phyloP scores from a whole-genome alignment of 2,329 filamentous ascomycete species.

The Whalleya microplaca region DNA sequence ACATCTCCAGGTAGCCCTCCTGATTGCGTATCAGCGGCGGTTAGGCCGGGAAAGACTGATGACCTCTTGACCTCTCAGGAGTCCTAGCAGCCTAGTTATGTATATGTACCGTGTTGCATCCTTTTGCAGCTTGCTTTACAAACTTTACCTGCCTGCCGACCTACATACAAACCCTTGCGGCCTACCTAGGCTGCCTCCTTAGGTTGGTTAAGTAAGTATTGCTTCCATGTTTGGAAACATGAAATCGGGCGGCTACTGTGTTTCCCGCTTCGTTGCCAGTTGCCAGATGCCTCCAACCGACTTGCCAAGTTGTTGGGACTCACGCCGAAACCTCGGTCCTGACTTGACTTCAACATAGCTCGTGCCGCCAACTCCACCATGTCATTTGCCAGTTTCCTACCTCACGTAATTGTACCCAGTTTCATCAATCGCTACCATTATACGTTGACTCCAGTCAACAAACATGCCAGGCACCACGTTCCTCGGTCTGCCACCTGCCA shows the following conservation, averaged over 20 bases:
- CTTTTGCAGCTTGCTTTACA: too few species aligned
- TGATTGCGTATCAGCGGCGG: not conserved
- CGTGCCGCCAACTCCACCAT: constrained; percentile 14
- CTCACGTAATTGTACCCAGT: not conserved
- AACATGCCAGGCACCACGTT: not conserved
- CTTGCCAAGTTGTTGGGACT: not conserved
- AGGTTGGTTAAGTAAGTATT: too few species aligned
- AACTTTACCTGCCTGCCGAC: too few species aligned
- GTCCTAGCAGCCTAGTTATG: not conserved
- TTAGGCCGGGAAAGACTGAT: not conserved
- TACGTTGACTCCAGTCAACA: constrained; percentile 13
- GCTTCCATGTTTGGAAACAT: not conserved
- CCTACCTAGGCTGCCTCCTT: too few species aligned
- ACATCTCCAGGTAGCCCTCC: too few species aligned
- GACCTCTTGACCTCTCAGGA: not conserved
- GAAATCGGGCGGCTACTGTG: not conserved
- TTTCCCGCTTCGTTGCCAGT: not conserved
- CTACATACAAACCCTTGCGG: too few species aligned
- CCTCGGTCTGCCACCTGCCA: not conserved
- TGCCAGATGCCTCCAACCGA: too few species aligned
- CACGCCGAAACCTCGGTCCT: constrained; percentile 10
- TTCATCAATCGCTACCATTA: too few species aligned
- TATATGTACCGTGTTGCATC: not conserved
- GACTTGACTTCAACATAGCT: constrained; percentile 20
- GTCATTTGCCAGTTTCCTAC: constrained; percentile 14